Percentiles rank a stretch among this genome's conserved stretches.
phyloP scores from a whole-genome alignment of 2,329 filamentous ascomycete genomes.

The Fusarium brevicatenulatum region DNA sequence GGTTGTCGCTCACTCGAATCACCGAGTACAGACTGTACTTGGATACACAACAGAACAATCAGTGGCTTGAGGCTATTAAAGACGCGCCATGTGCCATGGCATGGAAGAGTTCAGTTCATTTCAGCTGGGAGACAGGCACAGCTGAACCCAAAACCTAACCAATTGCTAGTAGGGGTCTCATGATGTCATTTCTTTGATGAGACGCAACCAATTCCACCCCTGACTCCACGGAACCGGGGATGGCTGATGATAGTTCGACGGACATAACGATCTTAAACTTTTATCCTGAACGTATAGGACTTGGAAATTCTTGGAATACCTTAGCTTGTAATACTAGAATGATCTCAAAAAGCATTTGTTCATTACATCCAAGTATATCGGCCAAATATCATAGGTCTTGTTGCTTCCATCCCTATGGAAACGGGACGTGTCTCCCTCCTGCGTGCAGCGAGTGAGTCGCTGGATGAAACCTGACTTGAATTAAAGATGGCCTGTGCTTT shows the following conservation, averaged over 20 bases:
- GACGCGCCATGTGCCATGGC: slow-evolving; percentile 23
- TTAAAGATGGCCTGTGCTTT: slow-evolving; percentile 34
- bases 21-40: neutral
- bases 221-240: slow-evolving; percentile 27
- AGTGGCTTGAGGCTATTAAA: slow-evolving; percentile 5
- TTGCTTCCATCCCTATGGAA: neutral
- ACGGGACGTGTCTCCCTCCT: slow-evolving; percentile 8
- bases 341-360: no score
- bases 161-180: slow-evolving; percentile 31
- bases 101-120: slow-evolving; percentile 8
- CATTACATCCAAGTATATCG: no score
- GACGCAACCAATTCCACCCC: slow-evolving; percentile 28
- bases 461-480: slow-evolving; percentile 5
- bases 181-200: slow-evolving; percentile 41
- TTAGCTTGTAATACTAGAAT: neutral
- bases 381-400: neutral
- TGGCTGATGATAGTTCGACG: neutral
- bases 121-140: neutral
- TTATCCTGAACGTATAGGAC: no score
- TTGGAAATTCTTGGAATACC: no score
- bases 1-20: slow-evolving; percentile 2
- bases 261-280: neutral
- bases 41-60: slow-evolving; percentile 5
- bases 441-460: slow-evolving; percentile 33
- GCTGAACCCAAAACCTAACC: slow-evolving; percentile 29